A percentile compares a stretch with the other conserved stretches of the same genome.
phyloP scores from a whole-genome alignment of 257 asterid species.

The Solanum lignicaule region DNA sequence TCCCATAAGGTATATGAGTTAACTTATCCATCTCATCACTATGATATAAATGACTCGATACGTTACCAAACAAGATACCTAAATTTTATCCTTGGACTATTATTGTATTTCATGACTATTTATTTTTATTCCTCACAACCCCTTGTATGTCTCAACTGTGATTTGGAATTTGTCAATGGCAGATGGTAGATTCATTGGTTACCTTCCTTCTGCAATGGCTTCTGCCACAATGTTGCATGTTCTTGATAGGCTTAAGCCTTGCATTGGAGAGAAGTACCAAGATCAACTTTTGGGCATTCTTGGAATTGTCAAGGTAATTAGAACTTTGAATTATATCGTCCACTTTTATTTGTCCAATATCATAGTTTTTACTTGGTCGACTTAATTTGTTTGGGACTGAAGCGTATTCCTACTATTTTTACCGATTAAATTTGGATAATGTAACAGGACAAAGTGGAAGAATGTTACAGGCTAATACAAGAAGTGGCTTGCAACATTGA shows the following conservation, averaged over 20 bases:
- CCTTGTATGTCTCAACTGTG: neutral
- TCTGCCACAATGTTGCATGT: slow-evolving; percentile 72
- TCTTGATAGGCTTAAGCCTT: slow-evolving; percentile 43
- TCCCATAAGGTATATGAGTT: neutral
- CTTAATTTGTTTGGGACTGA: neutral
- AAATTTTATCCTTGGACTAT: too few relatives aligned
- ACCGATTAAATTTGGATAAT: neutral
- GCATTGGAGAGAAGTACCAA: slow-evolving; percentile 38
- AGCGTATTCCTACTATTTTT: neutral
- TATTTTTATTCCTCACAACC: neutral
- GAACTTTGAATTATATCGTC: too few relatives aligned
- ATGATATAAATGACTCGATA: too few relatives aligned
- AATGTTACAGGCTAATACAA: slow-evolving; percentile 41
- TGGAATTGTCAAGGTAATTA: slow-evolving; percentile 53
- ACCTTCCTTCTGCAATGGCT: slow-evolving; percentile 72
- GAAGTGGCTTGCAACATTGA: slow-evolving; percentile 32
- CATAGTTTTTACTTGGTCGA: neutral
- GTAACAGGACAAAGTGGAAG: slow-evolving; percentile 58
- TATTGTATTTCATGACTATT: too few relatives aligned
- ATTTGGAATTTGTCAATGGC: neutral
- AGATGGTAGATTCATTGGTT: slow-evolving; percentile 61
- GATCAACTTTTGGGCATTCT: slow-evolving; percentile 50
- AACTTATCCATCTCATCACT: too few relatives aligned
- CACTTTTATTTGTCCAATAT: neutral
- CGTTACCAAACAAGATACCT: too few relatives aligned